These are phyloP conservation scores for Scheffersomyces cryptocercus DNA, from an alignment of 1,139 yeast genomes.

Conservation along the genomic window DNA sequence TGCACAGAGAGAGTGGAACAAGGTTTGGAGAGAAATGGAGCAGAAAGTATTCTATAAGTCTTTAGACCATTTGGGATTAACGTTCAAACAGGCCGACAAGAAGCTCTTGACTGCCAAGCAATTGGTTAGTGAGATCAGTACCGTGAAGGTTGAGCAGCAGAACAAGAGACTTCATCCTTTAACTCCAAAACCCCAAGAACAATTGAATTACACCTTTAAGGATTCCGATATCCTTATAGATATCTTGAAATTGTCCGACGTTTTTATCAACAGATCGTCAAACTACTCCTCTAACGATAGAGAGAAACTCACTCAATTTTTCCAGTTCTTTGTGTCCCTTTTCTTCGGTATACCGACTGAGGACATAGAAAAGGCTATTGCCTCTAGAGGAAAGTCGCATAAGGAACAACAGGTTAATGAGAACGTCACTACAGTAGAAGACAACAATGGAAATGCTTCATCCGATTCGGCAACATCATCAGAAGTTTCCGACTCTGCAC, in stretches of 20 bases:
- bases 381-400: slow-evolving; percentile 18
- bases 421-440: slow-evolving; percentile 6
- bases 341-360: slow-evolving; percentile 61
- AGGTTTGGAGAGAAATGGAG: slow-evolving; percentile 98
- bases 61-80: slow-evolving; percentile 90
- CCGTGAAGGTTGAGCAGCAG: slow-evolving; percentile 87
- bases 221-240: slow-evolving; percentile 76
- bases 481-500: slow-evolving; percentile 12
- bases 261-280: slow-evolving; percentile 68
- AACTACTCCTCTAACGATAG: slow-evolving; percentile 82
- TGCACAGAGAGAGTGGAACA: slow-evolving; percentile 98
- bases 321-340: slow-evolving; percentile 66
- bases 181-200: slow-evolving; percentile 83
- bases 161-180: slow-evolving; percentile 78
- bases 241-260: slow-evolving; percentile 65
- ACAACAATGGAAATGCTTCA: slow-evolving; percentile 10
- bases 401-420: background rate
- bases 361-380: slow-evolving; percentile 27
- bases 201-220: slow-evolving; percentile 64
- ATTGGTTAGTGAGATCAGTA: slow-evolving; percentile 85
- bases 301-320: slow-evolving; percentile 70
- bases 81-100: slow-evolving; percentile 95
- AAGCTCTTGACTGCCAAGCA: slow-evolving; percentile 88
- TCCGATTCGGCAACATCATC: slow-evolving; percentile 11
- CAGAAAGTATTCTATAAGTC: slow-evolving; percentile 93